Evolutionary conservation across 2,329 filamentous ascomycete genomes (phyloP), one percentile per base, ranked within the genome.

Genomic region (Davidsoniella neocaledoniae): DNA sequence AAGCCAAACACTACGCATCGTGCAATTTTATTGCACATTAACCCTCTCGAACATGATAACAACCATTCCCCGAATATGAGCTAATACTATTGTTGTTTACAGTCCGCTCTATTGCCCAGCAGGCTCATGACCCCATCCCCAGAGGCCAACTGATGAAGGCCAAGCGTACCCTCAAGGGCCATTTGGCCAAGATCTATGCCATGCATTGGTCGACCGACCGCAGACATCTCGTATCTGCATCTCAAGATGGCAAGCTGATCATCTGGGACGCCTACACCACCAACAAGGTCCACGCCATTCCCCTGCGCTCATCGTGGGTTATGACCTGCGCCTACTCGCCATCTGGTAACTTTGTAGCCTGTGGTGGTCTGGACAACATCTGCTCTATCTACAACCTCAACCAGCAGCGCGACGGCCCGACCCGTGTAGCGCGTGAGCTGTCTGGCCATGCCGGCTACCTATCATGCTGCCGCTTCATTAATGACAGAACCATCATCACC

Each of bases 141-240:
- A 83, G 84, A 67, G 91, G 93, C 67, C 76, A 79, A 64, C 77
- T 90, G 63, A 96, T 98, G 91, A 94, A 91, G 75, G 85, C 90
- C 56, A 91, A 94, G 72, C 84, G 87, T 61, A 95, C 88, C 46
- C 75, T 98, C 58, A 96, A 96, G 72, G 91, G 91, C 57, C 91
- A 98, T 74, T 71, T 98, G 58, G 91, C 91, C 60, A 98, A 98
- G 72, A 98, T 98, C 61, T 98, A 98, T 68, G 91, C 91, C 60
- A 98, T 98, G 91, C 91, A 98, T 73, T 98, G 91, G 91, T 96
- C 91, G 33, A 98, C 91, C 56, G 91, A 98, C 69, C 81, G 91
- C 63, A 81, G 91, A 67, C 91, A 96, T 68, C 79, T 96, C 54
- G 91, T 98, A 48, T 96, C 91, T 10, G 91, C 91, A 56, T 98